Evolutionary conservation across 2,329 filamentous ascomycete species (phyloP).

Genomic region (Polychaeton citri): DNA sequence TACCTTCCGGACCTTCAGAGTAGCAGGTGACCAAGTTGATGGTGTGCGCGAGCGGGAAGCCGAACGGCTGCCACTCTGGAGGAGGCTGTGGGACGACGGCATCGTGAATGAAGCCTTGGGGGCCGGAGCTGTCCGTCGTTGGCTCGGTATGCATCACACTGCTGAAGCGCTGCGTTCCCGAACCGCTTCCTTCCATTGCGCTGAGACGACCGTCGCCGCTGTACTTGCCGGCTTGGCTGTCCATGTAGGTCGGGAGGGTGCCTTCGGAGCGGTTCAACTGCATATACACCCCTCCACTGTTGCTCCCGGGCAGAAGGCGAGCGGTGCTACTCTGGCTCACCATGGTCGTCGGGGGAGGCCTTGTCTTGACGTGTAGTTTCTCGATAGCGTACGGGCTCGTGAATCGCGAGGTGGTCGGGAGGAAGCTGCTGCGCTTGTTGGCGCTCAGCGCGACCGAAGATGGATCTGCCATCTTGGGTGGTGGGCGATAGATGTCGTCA

Average conservation of each 20-base stretch:
- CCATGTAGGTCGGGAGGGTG: constrained; percentile 34
- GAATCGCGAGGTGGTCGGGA: constrained; percentile 90
- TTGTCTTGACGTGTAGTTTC: constrained; percentile 37
- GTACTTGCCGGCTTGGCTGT: constrained; percentile 14
- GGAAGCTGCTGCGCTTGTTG: constrained; percentile 75
- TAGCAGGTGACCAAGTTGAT: constrained; percentile 95
- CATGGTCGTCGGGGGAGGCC: constrained; percentile 74
- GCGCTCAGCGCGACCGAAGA: constrained; percentile 41
- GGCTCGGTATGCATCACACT: constrained; percentile 39
- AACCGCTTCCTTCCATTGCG: constrained; percentile 8
- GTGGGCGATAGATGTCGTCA: constrained; percentile 90
- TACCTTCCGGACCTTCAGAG: constrained; percentile 84
- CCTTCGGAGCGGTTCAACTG: constrained; percentile 43
- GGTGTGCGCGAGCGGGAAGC: constrained; percentile 82
- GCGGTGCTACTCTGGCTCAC: constrained; percentile 71
- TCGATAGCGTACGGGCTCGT: constrained; percentile 79
- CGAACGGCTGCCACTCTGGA: constrained; percentile 93
- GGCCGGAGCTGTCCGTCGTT: constrained; percentile 59
- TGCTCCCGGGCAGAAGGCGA: constrained; percentile 45
- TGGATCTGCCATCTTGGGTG: constrained; percentile 65
- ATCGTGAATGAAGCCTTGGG: constrained; percentile 92
- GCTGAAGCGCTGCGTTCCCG: constrained; percentile 37
- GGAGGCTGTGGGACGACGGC: constrained; percentile 91
- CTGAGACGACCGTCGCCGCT: constrained; percentile 3
- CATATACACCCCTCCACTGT: constrained; percentile 57